Percentiles rank a stretch among this genome's conserved stretches.
phyloP scores from a whole-genome alignment of 2,329 filamentous ascomycete species.

The Colletotrichum eleusines region DNA sequence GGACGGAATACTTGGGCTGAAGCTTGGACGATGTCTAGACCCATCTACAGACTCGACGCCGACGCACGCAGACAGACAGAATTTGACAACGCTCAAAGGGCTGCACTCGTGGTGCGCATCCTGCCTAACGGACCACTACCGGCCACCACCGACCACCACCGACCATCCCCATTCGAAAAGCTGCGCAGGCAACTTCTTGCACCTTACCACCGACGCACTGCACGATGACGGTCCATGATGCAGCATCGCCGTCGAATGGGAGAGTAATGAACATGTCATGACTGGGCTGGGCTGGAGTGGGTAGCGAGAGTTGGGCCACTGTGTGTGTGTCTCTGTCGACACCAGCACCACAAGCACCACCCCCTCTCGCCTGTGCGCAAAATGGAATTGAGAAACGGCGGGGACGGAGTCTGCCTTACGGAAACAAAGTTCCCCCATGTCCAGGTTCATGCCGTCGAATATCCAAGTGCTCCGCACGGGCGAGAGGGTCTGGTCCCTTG shows the following conservation, averaged over 20 bases:
- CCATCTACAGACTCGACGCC: conserved; percentile 1
- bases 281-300: conserved; percentile 12
- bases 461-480: conserved; percentile 6
- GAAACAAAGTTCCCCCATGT: conserved; percentile 18
- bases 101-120: not conserved
- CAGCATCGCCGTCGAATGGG: conserved; percentile 17
- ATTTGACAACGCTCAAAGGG: too few species aligned
- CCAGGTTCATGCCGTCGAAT: conserved; percentile 7
- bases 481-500: conserved; percentile 31
- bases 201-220: conserved; percentile 17
- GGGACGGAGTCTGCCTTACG: conserved; percentile 3
- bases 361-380: not conserved
- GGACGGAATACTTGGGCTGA: not conserved
- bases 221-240: conserved; percentile 36
- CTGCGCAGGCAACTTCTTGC: not conserved
- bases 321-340: not conserved
- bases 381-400: not conserved
- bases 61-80: not conserved
- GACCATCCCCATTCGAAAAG: not conserved
- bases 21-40: conserved; percentile 7
- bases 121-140: not conserved
- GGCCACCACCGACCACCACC: not conserved
- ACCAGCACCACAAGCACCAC: not conserved
- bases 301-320: not conserved
- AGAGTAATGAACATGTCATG: not conserved